Conservation (phyloP, 495 filamentous ascomycete genomes). For the Penicillium alfredii region DNA sequence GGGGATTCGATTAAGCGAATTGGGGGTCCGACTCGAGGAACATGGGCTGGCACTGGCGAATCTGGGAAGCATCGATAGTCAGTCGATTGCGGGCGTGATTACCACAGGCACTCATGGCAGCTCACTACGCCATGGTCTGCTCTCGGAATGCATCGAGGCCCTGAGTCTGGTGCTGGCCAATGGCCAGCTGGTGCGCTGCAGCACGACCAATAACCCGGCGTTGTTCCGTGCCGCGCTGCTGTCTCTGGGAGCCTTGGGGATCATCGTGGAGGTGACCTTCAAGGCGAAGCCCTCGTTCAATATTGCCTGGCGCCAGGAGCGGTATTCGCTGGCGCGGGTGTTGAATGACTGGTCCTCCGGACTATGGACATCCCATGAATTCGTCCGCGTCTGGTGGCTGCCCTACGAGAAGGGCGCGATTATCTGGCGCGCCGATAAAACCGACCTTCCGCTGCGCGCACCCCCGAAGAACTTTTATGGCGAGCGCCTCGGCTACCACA, state of each 20-base stretch:
- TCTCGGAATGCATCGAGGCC: conserved; percentile 66
- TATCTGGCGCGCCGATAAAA: conserved; percentile 79
- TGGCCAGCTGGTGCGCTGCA: conserved; percentile 70
- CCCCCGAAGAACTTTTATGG: conserved; percentile 68
- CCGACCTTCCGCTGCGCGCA: conserved; percentile 45
- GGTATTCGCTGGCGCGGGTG: conserved; percentile 61
- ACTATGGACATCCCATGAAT: conserved; percentile 81
- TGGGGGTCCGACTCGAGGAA: conserved; percentile 63
- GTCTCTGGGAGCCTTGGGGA: conserved; percentile 82
- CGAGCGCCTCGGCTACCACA: conserved; percentile 69
- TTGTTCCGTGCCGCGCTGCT: conserved; percentile 86
- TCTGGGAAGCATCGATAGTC: conserved; percentile 88
- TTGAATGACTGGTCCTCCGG: conserved; percentile 64
- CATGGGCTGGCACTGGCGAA: conserved; percentile 77
- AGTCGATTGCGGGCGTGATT: conserved; percentile 90
- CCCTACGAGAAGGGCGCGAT: conserved; percentile 82
- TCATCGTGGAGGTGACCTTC: conserved; percentile 83
- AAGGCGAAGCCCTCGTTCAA: conserved; percentile 70
- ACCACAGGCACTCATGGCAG: conserved; percentile 90
- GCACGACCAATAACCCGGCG: conserved; percentile 58
- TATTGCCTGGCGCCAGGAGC: conserved; percentile 77
- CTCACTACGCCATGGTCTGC: conserved; percentile 72
- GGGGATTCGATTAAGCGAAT: conserved; percentile 71
- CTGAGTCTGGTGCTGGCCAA: conserved; percentile 80
- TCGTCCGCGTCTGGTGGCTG: conserved; percentile 94